phyloP scores from a whole-genome alignment of 371 early-diverging fungal genomes.

The Zancudomyces culisetae region DNA sequence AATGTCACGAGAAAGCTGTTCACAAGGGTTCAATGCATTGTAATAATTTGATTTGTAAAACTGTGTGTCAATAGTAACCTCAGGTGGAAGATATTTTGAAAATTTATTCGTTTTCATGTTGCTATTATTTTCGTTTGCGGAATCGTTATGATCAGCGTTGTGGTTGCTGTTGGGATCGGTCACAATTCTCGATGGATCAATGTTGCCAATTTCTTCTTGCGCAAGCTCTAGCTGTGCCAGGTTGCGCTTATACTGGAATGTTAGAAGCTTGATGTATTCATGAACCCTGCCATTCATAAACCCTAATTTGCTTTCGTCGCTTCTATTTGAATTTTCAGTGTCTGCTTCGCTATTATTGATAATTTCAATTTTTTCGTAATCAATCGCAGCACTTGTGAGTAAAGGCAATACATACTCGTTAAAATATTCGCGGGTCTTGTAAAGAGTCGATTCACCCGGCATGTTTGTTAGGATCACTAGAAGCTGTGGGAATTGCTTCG shows the following conservation, averaged over 20 bases:
- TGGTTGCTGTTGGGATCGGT: not conserved
- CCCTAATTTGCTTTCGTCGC: no score
- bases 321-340: not conserved
- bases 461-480: slow-evolving; percentile 19
- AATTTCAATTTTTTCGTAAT: slow-evolving; percentile 17
- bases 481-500: slow-evolving; percentile 17
- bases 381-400: slow-evolving; percentile 23
- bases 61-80: not conserved
- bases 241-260: not conserved
- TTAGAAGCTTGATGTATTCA: not conserved
- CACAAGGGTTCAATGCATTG: not conserved
- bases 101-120: no score
- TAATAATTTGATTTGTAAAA: not conserved
- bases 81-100: slow-evolving; percentile 12
- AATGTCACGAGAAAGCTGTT: slow-evolving; percentile 12
- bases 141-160: not conserved
- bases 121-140: no score
- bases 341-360: not conserved
- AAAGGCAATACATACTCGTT: slow-evolving; percentile 21
- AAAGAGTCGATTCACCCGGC: slow-evolving; percentile 21
- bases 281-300: slow-evolving; percentile 2
- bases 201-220: not conserved
- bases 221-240: not conserved
- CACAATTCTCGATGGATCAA: not conserved
- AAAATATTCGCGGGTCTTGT: slow-evolving; percentile 23